Base-by-base conservation (phyloP, 1,284 basidiomycete species). In the Trametes versicolor region DNA sequence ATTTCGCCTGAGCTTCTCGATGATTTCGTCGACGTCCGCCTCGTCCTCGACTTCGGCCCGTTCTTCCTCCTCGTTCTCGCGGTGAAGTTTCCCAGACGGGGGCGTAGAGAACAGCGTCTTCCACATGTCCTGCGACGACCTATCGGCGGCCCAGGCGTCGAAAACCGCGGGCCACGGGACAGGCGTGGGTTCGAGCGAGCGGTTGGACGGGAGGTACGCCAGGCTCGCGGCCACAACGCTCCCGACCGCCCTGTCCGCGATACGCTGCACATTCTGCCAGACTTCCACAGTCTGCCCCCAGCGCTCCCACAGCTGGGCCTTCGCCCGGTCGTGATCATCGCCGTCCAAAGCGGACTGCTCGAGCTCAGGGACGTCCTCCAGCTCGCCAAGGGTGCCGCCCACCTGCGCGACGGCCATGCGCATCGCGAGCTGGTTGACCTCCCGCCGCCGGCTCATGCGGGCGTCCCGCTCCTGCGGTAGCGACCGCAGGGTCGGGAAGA, bases 371-470 rank as follows among this genome's bases (percentile, higher is more conserved):
- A 72, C 71, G 23, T 73, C 72, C 29, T 78, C 73, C 61, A 76
- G 76, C 59, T 76, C 82, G 51, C 81, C 84, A n/a, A 96, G 75
- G 1, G 79, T 72, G 2, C 92, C 93, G 12, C 94, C 94, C 13
- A 94, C 83, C 2, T 86, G 84, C 34, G 90, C 88, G 27, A 95
- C 81, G 9, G 87, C 94, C 85, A 94, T 92, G 27, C 90, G 85
- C 82, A 93, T 89, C 0, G 87, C 89, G 49, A 95, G 77, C 69
- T 92, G 87, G 73, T 95, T 96, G 65, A 94, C 87, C 68, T 93
- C 88, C 61, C 87, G 81, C 59, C 94, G 83, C 41, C 91, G 81
- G 2, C 79, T 76, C 63, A 89, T 82, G 45, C 94, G 85, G 65
- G 82, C 85, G 15, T 79, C 77, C 50, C 82, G 83, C 75, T 96